Evolutionary conservation across 192 early-diverging fungal species (phyloP).

Genomic region (Coemansia sp.): DNA sequence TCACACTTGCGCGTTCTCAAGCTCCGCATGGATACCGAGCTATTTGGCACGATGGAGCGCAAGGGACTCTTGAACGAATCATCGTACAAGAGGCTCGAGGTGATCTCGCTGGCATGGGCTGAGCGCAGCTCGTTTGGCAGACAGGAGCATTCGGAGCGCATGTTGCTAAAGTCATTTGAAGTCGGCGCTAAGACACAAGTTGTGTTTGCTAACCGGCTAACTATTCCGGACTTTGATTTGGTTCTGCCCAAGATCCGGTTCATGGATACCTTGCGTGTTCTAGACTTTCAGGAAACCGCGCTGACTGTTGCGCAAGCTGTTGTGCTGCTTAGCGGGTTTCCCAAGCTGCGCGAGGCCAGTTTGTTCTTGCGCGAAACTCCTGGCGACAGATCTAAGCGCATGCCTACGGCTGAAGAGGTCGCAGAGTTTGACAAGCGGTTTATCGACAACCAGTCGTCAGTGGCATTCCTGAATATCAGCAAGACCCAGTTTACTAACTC

Average conservation of each 20-base stretch:
- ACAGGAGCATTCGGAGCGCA: not conserved
- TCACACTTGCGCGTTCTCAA: constrained; percentile 16
- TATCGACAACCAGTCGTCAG: constrained; percentile 4
- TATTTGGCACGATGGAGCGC: not conserved
- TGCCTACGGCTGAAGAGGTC: not conserved
- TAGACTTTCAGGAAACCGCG: constrained; percentile 8
- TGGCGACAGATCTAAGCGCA: not conserved
- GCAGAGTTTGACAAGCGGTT: constrained; percentile 10
- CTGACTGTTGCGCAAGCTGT: constrained; percentile 2
- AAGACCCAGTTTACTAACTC: not conserved
- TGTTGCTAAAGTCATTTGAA: constrained; percentile 3
- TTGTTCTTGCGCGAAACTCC: constrained; percentile 1
- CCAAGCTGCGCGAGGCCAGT: not conserved
- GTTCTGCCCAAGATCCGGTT: not conserved
- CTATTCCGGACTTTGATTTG: not conserved
- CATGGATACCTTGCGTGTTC: not conserved
- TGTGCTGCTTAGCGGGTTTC: constrained; percentile 3
- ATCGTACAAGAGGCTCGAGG: constrained; percentile 1
- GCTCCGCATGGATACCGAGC: constrained; percentile 12
- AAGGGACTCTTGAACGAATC: not conserved
- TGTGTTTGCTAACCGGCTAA: not conserved
- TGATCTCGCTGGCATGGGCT: constrained; percentile 11
- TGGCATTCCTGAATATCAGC: constrained; percentile 5
- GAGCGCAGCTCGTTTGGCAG: not conserved
- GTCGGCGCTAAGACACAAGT: constrained; percentile 1